Percentiles rank a stretch among this genome's conserved stretches.
Evolutionary conservation across 2,329 filamentous ascomycete genomes (phyloP).

Genomic region (Colletotrichum liaoningense): DNA sequence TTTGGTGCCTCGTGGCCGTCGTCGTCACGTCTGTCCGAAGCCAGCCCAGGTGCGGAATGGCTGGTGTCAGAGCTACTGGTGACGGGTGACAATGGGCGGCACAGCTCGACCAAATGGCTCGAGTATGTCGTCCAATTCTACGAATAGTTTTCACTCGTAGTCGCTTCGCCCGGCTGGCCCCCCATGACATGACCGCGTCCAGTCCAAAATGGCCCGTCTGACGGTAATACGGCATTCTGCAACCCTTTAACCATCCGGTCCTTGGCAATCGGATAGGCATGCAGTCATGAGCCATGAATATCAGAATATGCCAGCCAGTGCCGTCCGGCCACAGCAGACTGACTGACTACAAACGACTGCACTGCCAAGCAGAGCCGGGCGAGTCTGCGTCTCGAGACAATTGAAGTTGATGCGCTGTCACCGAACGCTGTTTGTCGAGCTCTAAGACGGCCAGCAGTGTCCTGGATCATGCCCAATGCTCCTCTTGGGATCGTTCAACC

Average conservation of each 20-base stretch:
- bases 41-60: constrained; percentile 25
- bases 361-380: background rate
- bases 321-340: background rate
- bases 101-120: background rate
- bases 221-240: constrained; percentile 11
- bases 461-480: background rate
- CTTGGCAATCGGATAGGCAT: background rate
- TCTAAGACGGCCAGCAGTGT: background rate
- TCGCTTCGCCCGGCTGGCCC: background rate
- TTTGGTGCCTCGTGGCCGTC: constrained; percentile 1
- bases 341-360: background rate
- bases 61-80: constrained; percentile 3
- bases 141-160: background rate
- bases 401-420: background rate
- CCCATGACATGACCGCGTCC: background rate
- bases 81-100: constrained; percentile 27
- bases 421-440: background rate
- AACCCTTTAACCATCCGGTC: background rate
- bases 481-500: background rate
- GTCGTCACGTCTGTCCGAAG: background rate
- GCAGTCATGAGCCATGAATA: background rate
- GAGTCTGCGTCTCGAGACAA: background rate
- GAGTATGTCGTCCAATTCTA: constrained; percentile 10
- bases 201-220: background rate
- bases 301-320: background rate